Base-by-base conservation (phyloP, 2,329 filamentous ascomycete species). In the Fonsecaea erecta region DNA sequence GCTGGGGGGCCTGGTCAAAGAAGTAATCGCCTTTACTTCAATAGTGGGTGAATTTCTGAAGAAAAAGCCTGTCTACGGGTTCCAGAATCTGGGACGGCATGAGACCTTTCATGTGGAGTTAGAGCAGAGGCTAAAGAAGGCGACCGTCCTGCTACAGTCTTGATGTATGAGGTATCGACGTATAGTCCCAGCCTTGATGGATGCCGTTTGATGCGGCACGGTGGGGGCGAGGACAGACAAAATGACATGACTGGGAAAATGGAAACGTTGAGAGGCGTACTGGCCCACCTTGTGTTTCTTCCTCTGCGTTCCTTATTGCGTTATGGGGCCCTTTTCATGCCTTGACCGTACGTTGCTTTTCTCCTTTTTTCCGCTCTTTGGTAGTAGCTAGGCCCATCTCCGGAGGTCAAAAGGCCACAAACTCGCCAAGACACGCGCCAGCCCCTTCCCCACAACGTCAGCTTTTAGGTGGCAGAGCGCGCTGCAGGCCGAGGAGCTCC, bases 51-150 rank as follows among this genome's bases (percentile, higher is more conserved):
- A 70, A 30, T 58, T 71, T 46, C 56, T 72, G 53, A 72, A 72
- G 61, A 65, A 55, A 34, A 69, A 65, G 59, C 70, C 70, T 8
- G 46, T 71, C 7, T 57, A 63, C 28, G 69, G 69, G 1, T 72
- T 71, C 48, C 69, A 72, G 51, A 55, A 52, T 16, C 63, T 71
- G 12, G 70, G 70, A 8, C 62, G 65, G 51, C 69, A 71, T 18
- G 70, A 72, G 52, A 68, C 63, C 24, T 65, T 68, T 37, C 69
- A 69, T 35, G 46, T 68, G 28, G 70, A 71, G 55, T 55, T 72
- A 35, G 69, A 71, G 24, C 60, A 55, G 37, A 64, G 69, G 61
- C 54, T 72, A 48, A 64, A 60, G 40, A 60, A 58, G 51, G 68
- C 65, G 9, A 62, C 60, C 24, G 54, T 51, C 16, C 55, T 54